Evolutionary conservation across 2,329 filamentous ascomycete genomes (phyloP), one percentile per base, ranked within the genome.

Genomic region (Leptographium galeiforme): DNA sequence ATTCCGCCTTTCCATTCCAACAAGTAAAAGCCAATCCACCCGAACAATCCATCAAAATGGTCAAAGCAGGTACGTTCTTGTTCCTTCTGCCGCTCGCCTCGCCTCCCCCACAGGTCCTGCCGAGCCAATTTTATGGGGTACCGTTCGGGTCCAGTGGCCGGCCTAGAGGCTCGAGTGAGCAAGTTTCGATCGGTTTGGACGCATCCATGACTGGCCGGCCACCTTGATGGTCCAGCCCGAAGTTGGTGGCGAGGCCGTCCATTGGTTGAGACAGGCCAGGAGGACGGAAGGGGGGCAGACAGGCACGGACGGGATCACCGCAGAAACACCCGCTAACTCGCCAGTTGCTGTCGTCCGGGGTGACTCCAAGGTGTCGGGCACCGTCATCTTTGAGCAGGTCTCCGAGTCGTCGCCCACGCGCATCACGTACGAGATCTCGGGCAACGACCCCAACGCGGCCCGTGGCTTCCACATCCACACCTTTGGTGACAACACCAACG

Each of bases 401-500:
- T 81, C 79, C 69, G 93, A 96, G 79, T 81, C 76, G 64, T 73
- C 80, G 64, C 82, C 85, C 63, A 97, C 93, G 68, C 91, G 78
- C 70, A 79, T 98, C 76, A 81, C 85, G 67, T 98, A 87, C 84
- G 82, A 96, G 74, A 89, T 98, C 73, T 78, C 80, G 58, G 91
- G 93, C 74, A 78, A 96, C 74, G 90, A 97, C 69, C 67, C 91
- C 74, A 95, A 95, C 71, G 90, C 93, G 68, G 82, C 95, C 83
- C 91, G 93, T 74, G 93, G 89, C 72, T 89, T 97, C 81, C 93
- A 98, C 80, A 84, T 98, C 68, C 93, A 98, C 79, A 88, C 93
- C 72, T 98, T 95, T 67, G 93, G 93, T 70, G 93, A 97, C 81
- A 97, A 97, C 82, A 97, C 93, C 79, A 98, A 98, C 76, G 93